Evolutionary conservation across 2,329 filamentous ascomycete species (phyloP), one percentile per base, ranked within the genome.

Genomic region (Kalaharituber pfeilii): DNA sequence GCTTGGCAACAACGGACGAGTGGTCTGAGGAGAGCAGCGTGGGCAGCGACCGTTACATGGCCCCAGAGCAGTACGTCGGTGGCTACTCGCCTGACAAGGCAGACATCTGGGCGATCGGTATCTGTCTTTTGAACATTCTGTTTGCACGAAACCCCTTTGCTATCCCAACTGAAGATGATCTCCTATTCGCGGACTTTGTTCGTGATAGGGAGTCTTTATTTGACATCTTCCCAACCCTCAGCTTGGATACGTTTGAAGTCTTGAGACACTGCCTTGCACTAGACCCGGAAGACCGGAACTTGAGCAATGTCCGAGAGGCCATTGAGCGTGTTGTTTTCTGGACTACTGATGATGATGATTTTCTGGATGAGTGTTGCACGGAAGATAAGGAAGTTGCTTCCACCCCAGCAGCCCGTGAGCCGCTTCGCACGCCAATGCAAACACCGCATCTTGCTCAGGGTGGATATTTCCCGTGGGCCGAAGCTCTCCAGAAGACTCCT

Each of bases 21-120:
- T 94, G 86, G 87, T 93, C 86, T 24, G 84, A 84, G 64, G 91
- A 98, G 73, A 82, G 83, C 59, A 91, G 85, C 58, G 91, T 98
- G 49, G 91, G 91, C 61, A 96, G 91, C 67, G 91, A 98, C 67
- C 86, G 91, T 54, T 98, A 98, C 72, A 98, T 98, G 91, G 88
- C 91, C 54, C 91, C 91, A 4, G 91, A 98, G 70, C 91, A 98
- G 69, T 96, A 91, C 65, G 79, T 81, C 62, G 82, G 81, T 59
- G 91, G 91, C 56, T 98, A 98, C 71, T 89, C 86, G 54, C 88
- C 91, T 49, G 85, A 86, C 47, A 80, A 91, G 70, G 91, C 91
- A 51, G 91, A 98, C 68, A 81, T 95, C 63, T 98, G 91, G 91
- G 87, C 91, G 55, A 84, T 98, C 66, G 91, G 91, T 59, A 89